Conservation (phyloP, 495 filamentous ascomycete species). For the Penicillium taxi region DNA sequence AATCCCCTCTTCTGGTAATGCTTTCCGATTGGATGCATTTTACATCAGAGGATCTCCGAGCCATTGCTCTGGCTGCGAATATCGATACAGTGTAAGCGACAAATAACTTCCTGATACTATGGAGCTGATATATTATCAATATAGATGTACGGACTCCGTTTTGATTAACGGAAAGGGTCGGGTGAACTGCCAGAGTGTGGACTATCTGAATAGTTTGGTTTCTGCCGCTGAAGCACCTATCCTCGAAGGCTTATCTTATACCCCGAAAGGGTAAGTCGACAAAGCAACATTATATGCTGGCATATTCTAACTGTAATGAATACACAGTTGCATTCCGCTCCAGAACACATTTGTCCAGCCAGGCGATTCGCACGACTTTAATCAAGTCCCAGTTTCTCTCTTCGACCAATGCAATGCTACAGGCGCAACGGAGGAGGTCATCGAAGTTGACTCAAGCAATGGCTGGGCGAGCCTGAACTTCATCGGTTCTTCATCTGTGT, state of each 20-base stretch:
- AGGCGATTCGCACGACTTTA: no score
- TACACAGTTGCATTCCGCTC: no score
- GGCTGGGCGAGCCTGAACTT: conserved; percentile 44
- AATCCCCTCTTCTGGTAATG: conserved; percentile 26
- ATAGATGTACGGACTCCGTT: conserved; percentile 36
- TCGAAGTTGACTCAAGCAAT: conserved; percentile 25
- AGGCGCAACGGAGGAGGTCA: no score
- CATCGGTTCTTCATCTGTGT: conserved; percentile 33
- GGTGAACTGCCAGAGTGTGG: conserved; percentile 43
- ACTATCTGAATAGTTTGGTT: no score
- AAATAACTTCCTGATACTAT: background rate
- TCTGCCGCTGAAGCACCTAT: no score
- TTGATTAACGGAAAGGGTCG: conserved; percentile 47
- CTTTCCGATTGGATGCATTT: conserved; percentile 47
- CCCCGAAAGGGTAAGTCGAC: conserved; percentile 41
- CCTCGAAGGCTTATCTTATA: no score
- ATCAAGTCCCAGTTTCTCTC: no score
- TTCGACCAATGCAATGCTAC: no score
- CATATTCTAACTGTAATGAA: background rate
- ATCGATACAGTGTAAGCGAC: no score
- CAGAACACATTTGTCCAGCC: no score
- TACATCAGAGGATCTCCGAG: conserved; percentile 24
- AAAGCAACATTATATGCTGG: no score
- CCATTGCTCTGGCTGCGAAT: background rate
- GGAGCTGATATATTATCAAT: background rate